Percentiles rank a stretch among this genome's conserved stretches.
Evolutionary conservation across 1,284 basidiomycete genomes (phyloP).

Genomic region (Tremellales sp.): DNA sequence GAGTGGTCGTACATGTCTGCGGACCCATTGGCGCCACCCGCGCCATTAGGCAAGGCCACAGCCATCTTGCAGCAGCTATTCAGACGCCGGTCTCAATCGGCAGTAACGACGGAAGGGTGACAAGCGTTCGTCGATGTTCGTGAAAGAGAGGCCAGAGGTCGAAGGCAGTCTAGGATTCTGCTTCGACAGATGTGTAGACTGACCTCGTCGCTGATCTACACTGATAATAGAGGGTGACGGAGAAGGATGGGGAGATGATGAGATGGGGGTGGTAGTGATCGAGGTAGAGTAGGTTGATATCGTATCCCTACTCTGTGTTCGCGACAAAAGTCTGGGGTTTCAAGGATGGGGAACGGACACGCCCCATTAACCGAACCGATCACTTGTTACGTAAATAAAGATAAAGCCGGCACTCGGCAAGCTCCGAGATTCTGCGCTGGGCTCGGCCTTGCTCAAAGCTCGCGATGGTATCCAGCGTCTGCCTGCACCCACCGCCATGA

Average conservation of each 20-base stretch:
- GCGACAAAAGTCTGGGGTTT: not conserved
- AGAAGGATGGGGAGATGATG: not conserved
- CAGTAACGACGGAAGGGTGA: not conserved
- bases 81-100: not conserved
- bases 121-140: not conserved
- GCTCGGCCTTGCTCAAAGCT: no score
- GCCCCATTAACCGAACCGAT: no score
- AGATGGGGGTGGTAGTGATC: no score
- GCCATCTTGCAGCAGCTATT: constrained; percentile 16
- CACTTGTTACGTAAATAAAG: no score
- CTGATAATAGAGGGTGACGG: not conserved
- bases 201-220: not conserved
- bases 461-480: no score
- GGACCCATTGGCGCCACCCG: constrained; percentile 10
- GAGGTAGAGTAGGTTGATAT: not conserved
- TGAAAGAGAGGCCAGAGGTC: not conserved
- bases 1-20: constrained; percentile 50
- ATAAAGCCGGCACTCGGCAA: not conserved
- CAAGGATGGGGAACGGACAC: not conserved
- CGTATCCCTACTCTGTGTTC: not conserved
- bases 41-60: constrained; percentile 21
- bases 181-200: not conserved
- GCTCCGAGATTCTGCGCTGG: no score
- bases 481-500: no score
- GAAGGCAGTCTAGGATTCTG: not conserved